These are phyloP conservation scores for Nothophaeocryptopus gaeumannii DNA, from an alignment of 2,329 filamentous ascomycete species.

Conservation along the genomic window DNA sequence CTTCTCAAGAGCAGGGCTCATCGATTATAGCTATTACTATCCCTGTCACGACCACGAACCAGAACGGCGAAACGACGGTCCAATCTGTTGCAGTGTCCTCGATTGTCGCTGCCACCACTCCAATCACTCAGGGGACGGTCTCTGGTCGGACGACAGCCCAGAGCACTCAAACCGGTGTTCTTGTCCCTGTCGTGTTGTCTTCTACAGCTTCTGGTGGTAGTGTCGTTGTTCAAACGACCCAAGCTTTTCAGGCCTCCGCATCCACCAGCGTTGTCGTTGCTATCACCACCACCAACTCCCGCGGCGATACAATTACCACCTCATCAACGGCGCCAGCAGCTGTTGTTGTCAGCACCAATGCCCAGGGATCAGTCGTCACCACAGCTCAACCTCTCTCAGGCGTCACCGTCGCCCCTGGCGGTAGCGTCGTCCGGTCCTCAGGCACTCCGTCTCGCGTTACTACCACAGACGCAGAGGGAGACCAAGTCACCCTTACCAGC, in stretches of 20 bases:
- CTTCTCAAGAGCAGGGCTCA: slow-evolving; percentile 22
- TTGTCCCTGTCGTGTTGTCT: slow-evolving; percentile 41
- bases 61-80: slow-evolving; percentile 20
- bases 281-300: slow-evolving; percentile 32
- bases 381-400: slow-evolving; percentile 39
- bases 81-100: slow-evolving; percentile 23
- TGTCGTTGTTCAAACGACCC: slow-evolving; percentile 37
- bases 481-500: slow-evolving; percentile 35
- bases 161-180: slow-evolving; percentile 33
- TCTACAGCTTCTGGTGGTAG: slow-evolving; percentile 40
- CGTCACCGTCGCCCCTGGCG: slow-evolving; percentile 37
- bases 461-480: slow-evolving; percentile 41
- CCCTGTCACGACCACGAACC: slow-evolving; percentile 28
- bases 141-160: not conserved
- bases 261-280: slow-evolving; percentile 31
- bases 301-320: slow-evolving; percentile 32
- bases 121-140: not conserved
- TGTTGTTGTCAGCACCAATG: slow-evolving; percentile 42
- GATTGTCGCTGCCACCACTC: slow-evolving; percentile 20
- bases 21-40: slow-evolving; percentile 24
- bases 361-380: slow-evolving; percentile 37
- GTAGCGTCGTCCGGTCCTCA: slow-evolving; percentile 34
- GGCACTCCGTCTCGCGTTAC: slow-evolving; percentile 39
- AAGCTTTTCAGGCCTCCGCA: slow-evolving; percentile 36
- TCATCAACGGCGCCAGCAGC: slow-evolving; percentile 40